These are phyloP conservation scores for Phytopythium montanum DNA, from an alignment of 352 stramenopile species.

Conservation along the genomic window DNA sequence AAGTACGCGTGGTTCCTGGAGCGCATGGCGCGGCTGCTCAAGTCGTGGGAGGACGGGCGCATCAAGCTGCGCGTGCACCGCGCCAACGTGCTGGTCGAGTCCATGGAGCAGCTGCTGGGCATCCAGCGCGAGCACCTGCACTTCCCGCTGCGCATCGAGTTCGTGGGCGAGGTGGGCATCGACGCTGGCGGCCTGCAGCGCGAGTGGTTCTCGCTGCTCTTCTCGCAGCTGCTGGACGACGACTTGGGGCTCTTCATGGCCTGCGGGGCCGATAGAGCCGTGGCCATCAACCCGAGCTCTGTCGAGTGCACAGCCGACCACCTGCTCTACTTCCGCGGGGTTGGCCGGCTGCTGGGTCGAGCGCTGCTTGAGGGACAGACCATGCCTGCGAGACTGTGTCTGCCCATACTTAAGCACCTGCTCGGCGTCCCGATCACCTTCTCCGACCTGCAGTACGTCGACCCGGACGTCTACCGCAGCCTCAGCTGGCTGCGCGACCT, in stretches of 20 bases:
- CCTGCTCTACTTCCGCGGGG: slow-evolving; percentile 86
- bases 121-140: slow-evolving; percentile 74
- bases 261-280: slow-evolving; percentile 50
- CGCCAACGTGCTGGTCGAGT: slow-evolving; percentile 73
- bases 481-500: slow-evolving; percentile 66
- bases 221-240: slow-evolving; percentile 61
- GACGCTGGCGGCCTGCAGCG: slow-evolving; percentile 74
- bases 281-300: slow-evolving; percentile 76
- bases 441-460: slow-evolving; percentile 77
- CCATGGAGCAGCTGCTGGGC: slow-evolving; percentile 75
- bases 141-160: slow-evolving; percentile 84
- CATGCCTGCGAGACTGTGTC: slow-evolving; percentile 64
- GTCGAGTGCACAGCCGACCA: slow-evolving; percentile 69
- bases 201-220: slow-evolving; percentile 83
- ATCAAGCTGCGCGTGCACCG: slow-evolving; percentile 78
- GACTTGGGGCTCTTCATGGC: slow-evolving; percentile 75
- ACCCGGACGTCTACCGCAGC: slow-evolving; percentile 75
- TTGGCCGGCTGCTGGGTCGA: slow-evolving; percentile 62
- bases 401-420: slow-evolving; percentile 80
- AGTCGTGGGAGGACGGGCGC: slow-evolving; percentile 76
- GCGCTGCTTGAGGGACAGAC: slow-evolving; percentile 72
- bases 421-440: slow-evolving; percentile 79
- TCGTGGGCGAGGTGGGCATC: slow-evolving; percentile 75
- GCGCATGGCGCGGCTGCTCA: slow-evolving; percentile 55
- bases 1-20: slow-evolving; percentile 87